Conservation (phyloP, 495 filamentous ascomycete species). For the Saxophila tyrrhenica region DNA sequence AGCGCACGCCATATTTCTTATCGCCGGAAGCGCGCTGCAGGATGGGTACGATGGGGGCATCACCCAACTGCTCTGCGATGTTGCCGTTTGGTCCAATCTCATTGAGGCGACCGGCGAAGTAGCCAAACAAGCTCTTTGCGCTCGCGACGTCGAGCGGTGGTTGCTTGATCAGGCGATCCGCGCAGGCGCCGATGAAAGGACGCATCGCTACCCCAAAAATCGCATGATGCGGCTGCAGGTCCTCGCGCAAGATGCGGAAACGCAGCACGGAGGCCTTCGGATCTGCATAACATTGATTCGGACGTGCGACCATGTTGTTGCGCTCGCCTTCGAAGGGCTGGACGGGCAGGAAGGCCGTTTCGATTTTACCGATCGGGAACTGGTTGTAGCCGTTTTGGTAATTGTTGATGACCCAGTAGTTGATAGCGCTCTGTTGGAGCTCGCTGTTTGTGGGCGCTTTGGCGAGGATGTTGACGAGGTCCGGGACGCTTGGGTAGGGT, state of each 20-base stretch:
- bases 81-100: slow-evolving; percentile 49
- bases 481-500: slow-evolving; percentile 52
- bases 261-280: slow-evolving; percentile 63
- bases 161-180: slow-evolving; percentile 52
- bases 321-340: slow-evolving; percentile 39
- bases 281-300: slow-evolving; percentile 72
- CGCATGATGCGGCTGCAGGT: slow-evolving; percentile 60
- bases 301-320: slow-evolving; percentile 47
- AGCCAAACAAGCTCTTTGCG: slow-evolving; percentile 63
- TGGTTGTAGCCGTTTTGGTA: slow-evolving; percentile 60
- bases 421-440: slow-evolving; percentile 41
- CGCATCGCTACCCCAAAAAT: slow-evolving; percentile 77
- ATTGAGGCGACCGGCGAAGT: slow-evolving; percentile 62
- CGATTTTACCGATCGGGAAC: slow-evolving; percentile 44
- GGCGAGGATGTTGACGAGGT: slow-evolving; percentile 66
- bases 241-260: slow-evolving; percentile 60
- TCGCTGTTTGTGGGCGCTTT: slow-evolving; percentile 38
- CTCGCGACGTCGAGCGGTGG: slow-evolving; percentile 55
- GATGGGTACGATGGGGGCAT: slow-evolving; percentile 25
- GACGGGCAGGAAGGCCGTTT: slow-evolving; percentile 60
- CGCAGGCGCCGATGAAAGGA: slow-evolving; percentile 64
- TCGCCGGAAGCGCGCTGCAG: background rate
- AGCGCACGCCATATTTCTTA: slow-evolving; percentile 25
- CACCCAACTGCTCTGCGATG: slow-evolving; percentile 46
- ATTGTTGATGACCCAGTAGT: slow-evolving; percentile 73